Conservation (phyloP, 2,329 filamentous ascomycete genomes). For the Dactylellina parvicollis region DNA sequence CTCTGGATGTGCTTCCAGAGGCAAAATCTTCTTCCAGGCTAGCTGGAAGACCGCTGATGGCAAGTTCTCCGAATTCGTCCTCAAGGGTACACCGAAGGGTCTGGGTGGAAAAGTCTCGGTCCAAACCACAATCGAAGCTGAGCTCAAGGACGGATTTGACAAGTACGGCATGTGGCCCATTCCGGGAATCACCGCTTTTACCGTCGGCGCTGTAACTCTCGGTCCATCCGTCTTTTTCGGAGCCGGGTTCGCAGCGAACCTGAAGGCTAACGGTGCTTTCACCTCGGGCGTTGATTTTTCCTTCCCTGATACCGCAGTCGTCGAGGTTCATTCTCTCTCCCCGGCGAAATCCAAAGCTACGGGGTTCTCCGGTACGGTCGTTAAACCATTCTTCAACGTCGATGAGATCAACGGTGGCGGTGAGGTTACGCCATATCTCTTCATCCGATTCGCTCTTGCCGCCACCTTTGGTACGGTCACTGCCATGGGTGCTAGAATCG, state of each 20-base stretch:
- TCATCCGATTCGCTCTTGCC: conserved; percentile 17
- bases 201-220: conserved; percentile 11
- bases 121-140: conserved; percentile 18
- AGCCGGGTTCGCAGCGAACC: conserved; percentile 1
- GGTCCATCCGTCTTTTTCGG: conserved; percentile 15
- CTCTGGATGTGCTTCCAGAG: conserved; percentile 11
- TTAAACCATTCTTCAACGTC: conserved; percentile 11
- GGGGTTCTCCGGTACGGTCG: neutral
- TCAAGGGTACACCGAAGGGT: conserved; percentile 4
- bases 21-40: conserved; percentile 1
- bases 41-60: conserved; percentile 2
- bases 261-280: conserved; percentile 20
- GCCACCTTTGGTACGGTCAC: conserved; percentile 3
- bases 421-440: neutral
- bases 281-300: conserved; percentile 11
- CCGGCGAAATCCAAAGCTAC: conserved; percentile 1
- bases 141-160: conserved; percentile 11
- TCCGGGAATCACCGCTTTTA: conserved; percentile 7
- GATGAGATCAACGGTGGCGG: conserved; percentile 21
- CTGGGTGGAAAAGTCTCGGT: conserved; percentile 14
- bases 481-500: conserved; percentile 4
- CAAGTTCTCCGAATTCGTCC: neutral
- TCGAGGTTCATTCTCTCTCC: conserved; percentile 17
- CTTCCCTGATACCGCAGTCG: conserved; percentile 7
- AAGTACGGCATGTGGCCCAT: conserved; percentile 4